phyloP scores from a whole-genome alignment of 257 asterid genomes.

The Handroanthus guayacan region DNA sequence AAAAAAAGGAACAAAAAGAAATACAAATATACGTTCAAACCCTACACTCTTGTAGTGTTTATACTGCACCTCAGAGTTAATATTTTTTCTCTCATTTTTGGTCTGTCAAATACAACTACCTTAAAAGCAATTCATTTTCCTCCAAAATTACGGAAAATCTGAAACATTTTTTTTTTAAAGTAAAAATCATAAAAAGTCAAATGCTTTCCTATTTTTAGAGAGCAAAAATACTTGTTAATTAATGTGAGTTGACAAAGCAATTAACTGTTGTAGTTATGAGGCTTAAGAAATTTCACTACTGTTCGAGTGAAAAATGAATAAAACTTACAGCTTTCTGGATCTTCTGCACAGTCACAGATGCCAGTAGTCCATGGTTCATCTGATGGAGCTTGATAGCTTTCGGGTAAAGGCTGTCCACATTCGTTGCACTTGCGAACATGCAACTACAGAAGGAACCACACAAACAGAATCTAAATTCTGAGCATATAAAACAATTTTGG shows the following conservation, averaged over 20 bases:
- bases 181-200: too few species aligned
- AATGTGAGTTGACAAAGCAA: neutral
- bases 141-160: too few species aligned
- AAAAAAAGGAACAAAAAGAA: too few species aligned
- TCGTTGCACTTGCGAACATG: constrained; percentile 83
- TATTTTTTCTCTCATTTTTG: too few species aligned
- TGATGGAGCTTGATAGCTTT: constrained; percentile 91
- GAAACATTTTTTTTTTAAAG: too few species aligned
- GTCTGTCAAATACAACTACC: too few species aligned
- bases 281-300: constrained; percentile 18
- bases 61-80: too few species aligned
- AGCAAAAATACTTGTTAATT: too few species aligned
- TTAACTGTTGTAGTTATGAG: neutral
- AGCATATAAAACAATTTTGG: neutral
- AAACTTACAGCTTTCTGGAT: constrained; percentile 87
- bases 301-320: neutral
- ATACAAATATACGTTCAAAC: too few species aligned
- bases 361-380: constrained; percentile 98
- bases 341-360: constrained; percentile 83
- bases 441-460: constrained; percentile 61
- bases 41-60: too few species aligned
- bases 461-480: constrained; percentile 15
- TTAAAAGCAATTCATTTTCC: too few species aligned
- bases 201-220: too few species aligned
- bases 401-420: constrained; percentile 97